Evolutionary conservation across 2,329 filamentous ascomycete genomes (phyloP), one percentile per base, ranked within the genome.

Genomic region (Neonectria coccinea): DNA sequence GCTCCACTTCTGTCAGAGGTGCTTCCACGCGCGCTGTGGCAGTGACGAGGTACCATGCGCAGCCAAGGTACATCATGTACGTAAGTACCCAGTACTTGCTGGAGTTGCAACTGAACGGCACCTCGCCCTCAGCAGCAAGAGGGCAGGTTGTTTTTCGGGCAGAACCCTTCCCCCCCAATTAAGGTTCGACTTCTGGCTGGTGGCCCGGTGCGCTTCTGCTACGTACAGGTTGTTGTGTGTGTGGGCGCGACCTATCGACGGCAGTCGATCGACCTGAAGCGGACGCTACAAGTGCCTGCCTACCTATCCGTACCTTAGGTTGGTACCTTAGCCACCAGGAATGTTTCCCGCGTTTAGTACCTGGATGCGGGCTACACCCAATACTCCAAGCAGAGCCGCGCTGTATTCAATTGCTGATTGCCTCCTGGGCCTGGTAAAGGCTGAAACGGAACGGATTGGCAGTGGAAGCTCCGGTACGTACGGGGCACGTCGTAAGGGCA

Each of bases 251-350:
- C 36, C 36, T 39, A 39, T 39, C 36, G 14, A 33, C 44, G 25
- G n/a, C 29, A 55, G 61, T 59, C 55, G 61, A 55, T 63, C 61
- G 55, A 50, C 25, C 50, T 64, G 61, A 48, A 52, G 61, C 61
- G 61, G 61, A 54, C 61, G 50, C 56, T 59, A 59, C 55, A 12
- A 33, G 29, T 29, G 29, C 29, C 29, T 47, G n/a, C n/a, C n/a
- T n/a, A n/a, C n/a, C n/a, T n/a, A n/a, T n/a, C n/a, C n/a, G n/a
- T n/a, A 29, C 4, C 42, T 50, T 27, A 53, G 53, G 53, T 54
- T 41, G 50, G 25, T 20, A 18, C 20, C 36, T 16, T 25, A 39
- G 25, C 25, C 31, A 22, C 18, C 27, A 55, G 39, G 25, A 18
- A 39, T 44, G 54, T 56, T 25, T 48, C 20, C 42, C 12, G 27